phyloP scores from a whole-genome alignment of 2,329 filamentous ascomycete genomes.

The Pseudogymnoascus sp. region DNA sequence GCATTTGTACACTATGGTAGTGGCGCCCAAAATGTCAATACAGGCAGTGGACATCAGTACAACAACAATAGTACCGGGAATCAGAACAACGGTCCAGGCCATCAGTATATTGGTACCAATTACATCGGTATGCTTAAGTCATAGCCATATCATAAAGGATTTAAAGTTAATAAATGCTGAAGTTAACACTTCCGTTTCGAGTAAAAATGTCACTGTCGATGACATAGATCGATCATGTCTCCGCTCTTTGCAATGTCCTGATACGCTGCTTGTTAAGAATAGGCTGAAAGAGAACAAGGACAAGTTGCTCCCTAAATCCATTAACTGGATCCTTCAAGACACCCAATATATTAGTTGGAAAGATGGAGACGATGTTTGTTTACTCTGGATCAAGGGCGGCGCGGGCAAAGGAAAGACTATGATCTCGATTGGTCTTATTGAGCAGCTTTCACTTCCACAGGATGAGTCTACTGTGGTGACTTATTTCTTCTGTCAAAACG shows the following conservation, averaged over 20 bases:
- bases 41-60: background rate
- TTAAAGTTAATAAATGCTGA: background rate
- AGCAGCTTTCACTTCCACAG: constrained; percentile 19
- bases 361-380: constrained; percentile 17
- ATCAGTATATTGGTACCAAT: background rate
- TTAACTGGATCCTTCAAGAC: constrained; percentile 22
- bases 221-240: constrained; percentile 13
- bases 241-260: constrained; percentile 14
- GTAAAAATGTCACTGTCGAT: background rate
- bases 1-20: background rate
- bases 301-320: constrained; percentile 14
- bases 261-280: constrained; percentile 16
- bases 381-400: constrained; percentile 30
- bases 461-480: background rate
- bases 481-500: constrained; percentile 12
- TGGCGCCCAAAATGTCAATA: background rate
- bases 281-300: constrained; percentile 16
- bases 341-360: constrained; percentile 21
- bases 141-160: background rate
- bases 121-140: background rate
- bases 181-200: too few relatives aligned
- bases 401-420: constrained; percentile 33
- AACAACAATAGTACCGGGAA: background rate
- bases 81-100: background rate
- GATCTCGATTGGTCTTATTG: constrained; percentile 21